Base-by-base conservation (phyloP, 352 stramenopile genomes). In the Globisporangium yorkense region DNA sequence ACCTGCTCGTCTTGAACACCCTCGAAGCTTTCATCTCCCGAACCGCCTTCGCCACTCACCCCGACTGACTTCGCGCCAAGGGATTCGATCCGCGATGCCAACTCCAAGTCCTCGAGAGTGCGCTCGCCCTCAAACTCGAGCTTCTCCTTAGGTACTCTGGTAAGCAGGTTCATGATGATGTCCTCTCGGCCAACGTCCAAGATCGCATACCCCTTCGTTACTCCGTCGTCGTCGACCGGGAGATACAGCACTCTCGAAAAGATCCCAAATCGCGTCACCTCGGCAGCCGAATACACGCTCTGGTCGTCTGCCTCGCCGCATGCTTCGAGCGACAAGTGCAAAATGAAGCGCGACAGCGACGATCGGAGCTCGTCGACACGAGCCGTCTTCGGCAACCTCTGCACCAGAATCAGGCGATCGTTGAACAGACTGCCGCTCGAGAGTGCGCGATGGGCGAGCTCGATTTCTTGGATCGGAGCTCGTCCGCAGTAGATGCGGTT, bases 261-360 rank as follows among this genome's bases (percentile, higher is more conserved):
- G 41, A 90, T 83, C 10, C 83, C 83, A 56, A 85, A 80, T 1
- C 80, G 76, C 55, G 74, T 77, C 0, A 82, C 72, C 29, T 84
- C 70, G 13, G 79, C 75, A 5, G 83, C 83, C 12, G 79, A 90
- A 45, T 80, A 77, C 20, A 89, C 81, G 35, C 76, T 92, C 48
- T 87, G 76, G 54, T 92, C 82, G 41, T 92, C 82, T 3, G 77
- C 78, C 70, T 89, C 82, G 8, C 82, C 82, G 39, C 80, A 92
- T 44, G 88, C 80, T 52, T 92, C 77, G 20, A 89, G 67, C 29
- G 80, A 77, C 15, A 90, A 54, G 47, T 86, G 82, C 16, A 80
- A 63, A 27, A 92, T 63, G 50, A 80, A 89, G 6, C 74, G 78
- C 31, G 80, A 85, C 5, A 92, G 27, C 1, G 66, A 69, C 5